Evolutionary conservation across 1,139 yeast genomes (phyloP).

Genomic region (Saccharomyces pastorianus): DNA sequence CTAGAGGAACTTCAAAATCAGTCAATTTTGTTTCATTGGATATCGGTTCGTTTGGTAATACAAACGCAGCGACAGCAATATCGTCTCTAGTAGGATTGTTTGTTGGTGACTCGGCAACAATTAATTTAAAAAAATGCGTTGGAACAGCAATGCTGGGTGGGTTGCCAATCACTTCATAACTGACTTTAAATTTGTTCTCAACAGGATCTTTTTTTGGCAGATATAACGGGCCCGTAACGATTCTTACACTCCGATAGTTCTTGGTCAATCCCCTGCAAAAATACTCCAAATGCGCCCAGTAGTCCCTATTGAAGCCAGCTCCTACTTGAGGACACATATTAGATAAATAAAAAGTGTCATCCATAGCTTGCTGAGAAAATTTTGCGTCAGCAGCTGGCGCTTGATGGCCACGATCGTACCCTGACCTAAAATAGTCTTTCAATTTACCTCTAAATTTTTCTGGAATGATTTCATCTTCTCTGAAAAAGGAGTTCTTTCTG

Average conservation of each 20-base stretch:
- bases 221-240: conserved; percentile 90
- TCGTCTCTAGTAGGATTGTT: conserved; percentile 35
- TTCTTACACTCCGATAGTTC: conserved; percentile 63
- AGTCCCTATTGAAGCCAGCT: conserved; percentile 92
- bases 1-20: conserved; percentile 78
- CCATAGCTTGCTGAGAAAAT: conserved; percentile 83
- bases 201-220: conserved; percentile 65
- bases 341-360: conserved; percentile 81
- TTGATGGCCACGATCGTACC: conserved; percentile 94
- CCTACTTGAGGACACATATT: conserved; percentile 98
- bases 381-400: conserved; percentile 98
- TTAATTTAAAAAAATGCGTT: conserved; percentile 85
- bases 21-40: conserved; percentile 62
- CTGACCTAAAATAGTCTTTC: conserved; percentile 85
- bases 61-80: conserved; percentile 83
- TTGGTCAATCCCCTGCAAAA: conserved; percentile 70
- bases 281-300: conserved; percentile 95
- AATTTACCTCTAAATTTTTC: conserved; percentile 62
- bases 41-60: conserved; percentile 75
- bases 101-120: conserved; percentile 66
- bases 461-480: conserved; percentile 81
- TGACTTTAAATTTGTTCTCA: conserved; percentile 74
- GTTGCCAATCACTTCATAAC: conserved; percentile 89
- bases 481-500: conserved; percentile 72
- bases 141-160: conserved; percentile 97